Evolutionary conservation across 2,329 filamentous ascomycete genomes (phyloP), one percentile per base, ranked within the genome.

Genomic region (Parafenestella ontariensis): DNA sequence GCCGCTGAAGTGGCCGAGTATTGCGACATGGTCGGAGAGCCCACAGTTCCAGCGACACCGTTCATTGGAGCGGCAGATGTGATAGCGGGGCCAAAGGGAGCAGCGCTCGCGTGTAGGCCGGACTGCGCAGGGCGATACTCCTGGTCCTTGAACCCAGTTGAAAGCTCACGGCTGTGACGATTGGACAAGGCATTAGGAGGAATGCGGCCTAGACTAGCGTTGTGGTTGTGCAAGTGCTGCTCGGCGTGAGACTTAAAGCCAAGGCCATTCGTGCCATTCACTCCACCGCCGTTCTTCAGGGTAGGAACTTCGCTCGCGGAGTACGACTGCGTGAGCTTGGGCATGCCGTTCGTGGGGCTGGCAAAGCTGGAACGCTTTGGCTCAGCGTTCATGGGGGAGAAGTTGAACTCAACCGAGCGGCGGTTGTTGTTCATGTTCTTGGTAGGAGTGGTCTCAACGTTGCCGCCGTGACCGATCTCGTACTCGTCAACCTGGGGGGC

Each of bases 261-360:
- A 5, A 53, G 46, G 26, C 66, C 59, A 46, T 70, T 71, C 31
- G 58, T 46, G 31, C 70, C 65, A 43, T 83, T 78, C 45, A 81
- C 76, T 43, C 78, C 82, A 49, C 84, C 83, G 49, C 84, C 81
- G 62, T 83, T 89, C 83, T 95, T 96, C 69, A 92, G 81, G 7
- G 92, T 96, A 4, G 92, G 90, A 18, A 97, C 83, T 69, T 98
- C 93, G 75, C 90, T 95, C 49, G 91, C 87, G 9, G 95, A 97
- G 79, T 91, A 97, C 0, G 94, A 97, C 40, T 90, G 88, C 76
- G 93, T 90, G 53, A 96, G 77, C 79, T 91, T 92, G 26, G 89
- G 89, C 48, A 85, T 85, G 23, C 85, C 82, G 73, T 89, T 83
- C 55, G 59, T 59, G 77, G 48, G 87, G 87, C 77, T 88, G 81